Conservation (phyloP, 306 rosid genomes). For the Dalbergia cochinchinensis region DNA sequence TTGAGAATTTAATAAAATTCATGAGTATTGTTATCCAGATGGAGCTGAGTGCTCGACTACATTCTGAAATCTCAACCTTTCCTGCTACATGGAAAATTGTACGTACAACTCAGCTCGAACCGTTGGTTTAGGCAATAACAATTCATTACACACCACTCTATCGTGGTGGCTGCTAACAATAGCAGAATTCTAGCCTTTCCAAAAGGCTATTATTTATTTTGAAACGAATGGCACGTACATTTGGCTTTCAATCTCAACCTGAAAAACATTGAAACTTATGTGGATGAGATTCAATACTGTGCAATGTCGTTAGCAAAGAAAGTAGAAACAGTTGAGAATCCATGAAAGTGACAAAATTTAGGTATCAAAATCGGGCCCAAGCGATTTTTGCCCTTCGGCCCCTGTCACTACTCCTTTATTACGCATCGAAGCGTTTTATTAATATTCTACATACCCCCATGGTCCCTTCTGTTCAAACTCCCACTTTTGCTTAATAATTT, state of each 20-base stretch:
- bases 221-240: neutral
- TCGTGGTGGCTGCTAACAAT: neutral
- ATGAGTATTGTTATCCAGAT: too few relatives aligned
- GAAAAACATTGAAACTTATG: neutral
- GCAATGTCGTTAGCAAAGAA: neutral
- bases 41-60: neutral
- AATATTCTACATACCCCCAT: neutral
- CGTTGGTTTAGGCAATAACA: neutral
- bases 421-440: neutral
- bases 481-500: neutral
- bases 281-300: conserved; percentile 15
- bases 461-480: neutral
- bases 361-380: neutral
- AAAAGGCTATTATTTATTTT: neutral
- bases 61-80: neutral
- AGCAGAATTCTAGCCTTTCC: neutral
- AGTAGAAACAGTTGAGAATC: neutral
- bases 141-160: neutral
- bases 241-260: neutral
- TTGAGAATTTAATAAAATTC: too few relatives aligned
- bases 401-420: neutral
- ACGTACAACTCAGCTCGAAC: neutral
- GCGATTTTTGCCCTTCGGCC: neutral
- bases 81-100: neutral
- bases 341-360: conserved; percentile 26